phyloP scores from a whole-genome alignment of 371 early-diverging fungal species.

The Nematocida major region DNA sequence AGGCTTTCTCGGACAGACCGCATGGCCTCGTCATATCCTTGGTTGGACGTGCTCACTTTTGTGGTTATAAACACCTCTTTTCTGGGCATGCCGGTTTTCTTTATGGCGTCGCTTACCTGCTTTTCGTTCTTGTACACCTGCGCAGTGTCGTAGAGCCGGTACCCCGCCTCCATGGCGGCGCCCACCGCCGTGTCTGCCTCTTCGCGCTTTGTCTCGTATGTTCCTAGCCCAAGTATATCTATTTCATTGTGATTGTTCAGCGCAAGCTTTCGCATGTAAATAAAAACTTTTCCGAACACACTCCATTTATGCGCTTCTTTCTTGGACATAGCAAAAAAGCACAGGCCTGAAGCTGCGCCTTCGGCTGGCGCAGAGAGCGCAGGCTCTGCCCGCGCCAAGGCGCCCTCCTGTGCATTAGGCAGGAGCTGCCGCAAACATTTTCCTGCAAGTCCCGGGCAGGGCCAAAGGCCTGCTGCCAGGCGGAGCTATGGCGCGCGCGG shows the following conservation, averaged over 20 bases:
- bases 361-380: too few species aligned
- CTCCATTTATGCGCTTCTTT: background rate
- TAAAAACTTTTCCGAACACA: background rate
- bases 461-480: too few species aligned
- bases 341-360: too few species aligned
- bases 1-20: constrained; percentile 67
- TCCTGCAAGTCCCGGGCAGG: too few species aligned
- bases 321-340: background rate
- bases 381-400: too few species aligned
- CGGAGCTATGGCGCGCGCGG: too few species aligned
- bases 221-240: constrained; percentile 61
- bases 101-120: constrained; percentile 71
- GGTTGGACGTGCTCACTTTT: constrained; percentile 75
- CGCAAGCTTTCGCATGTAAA: constrained; percentile 35
- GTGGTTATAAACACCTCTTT: constrained; percentile 74
- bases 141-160: constrained; percentile 73
- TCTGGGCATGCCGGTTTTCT: constrained; percentile 69
- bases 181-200: constrained; percentile 67
- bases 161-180: constrained; percentile 67
- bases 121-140: constrained; percentile 72
- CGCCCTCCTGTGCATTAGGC: too few species aligned
- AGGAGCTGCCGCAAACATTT: too few species aligned
- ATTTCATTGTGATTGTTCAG: constrained; percentile 57
- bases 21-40: constrained; percentile 63
- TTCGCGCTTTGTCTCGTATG: constrained; percentile 50